Conservation (phyloP, 2,329 filamentous ascomycete genomes). For the Stagonosporopsis cucurbitacearum region DNA sequence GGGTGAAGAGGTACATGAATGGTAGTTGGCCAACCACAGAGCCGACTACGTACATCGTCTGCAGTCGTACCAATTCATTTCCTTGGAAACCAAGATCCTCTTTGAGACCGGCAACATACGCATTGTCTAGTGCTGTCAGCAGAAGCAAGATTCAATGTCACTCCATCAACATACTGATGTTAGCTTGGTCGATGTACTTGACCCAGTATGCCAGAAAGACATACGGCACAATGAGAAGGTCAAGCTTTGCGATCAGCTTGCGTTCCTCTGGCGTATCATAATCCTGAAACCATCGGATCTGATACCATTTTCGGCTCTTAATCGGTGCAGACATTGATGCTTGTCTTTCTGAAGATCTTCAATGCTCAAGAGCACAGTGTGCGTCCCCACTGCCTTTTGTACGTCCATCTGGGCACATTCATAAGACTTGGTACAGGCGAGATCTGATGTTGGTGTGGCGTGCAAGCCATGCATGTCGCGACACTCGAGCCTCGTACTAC, state of each 20-base stretch:
- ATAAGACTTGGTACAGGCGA: background rate
- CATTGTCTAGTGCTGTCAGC: conserved; percentile 55
- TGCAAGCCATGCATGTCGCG: background rate
- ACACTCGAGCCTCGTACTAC: background rate
- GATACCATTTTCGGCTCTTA: conserved; percentile 33
- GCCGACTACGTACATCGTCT: conserved; percentile 61
- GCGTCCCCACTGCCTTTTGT: conserved; percentile 4
- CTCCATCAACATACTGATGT: conserved; percentile 54
- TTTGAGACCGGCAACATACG: conserved; percentile 62
- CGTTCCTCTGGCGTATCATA: conserved; percentile 59
- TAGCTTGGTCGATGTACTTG: conserved; percentile 60
- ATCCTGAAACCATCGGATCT: conserved; percentile 37
- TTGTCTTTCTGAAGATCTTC: background rate
- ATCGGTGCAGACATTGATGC: conserved; percentile 11
- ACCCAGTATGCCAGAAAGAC: conserved; percentile 52
- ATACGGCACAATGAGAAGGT: conserved; percentile 63
- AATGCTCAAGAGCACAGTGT: background rate
- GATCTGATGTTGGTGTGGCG: background rate
- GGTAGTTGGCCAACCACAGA: conserved; percentile 61
- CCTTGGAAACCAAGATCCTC: conserved; percentile 60
- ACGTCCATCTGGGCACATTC: background rate
- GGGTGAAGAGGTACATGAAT: conserved; percentile 58
- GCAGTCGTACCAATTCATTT: conserved; percentile 63
- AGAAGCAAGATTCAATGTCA: background rate
- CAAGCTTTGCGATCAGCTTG: conserved; percentile 62